These are phyloP conservation scores for Ganoderma lucidum DNA, from an alignment of 1,284 basidiomycete genomes.

Conservation along the genomic window DNA sequence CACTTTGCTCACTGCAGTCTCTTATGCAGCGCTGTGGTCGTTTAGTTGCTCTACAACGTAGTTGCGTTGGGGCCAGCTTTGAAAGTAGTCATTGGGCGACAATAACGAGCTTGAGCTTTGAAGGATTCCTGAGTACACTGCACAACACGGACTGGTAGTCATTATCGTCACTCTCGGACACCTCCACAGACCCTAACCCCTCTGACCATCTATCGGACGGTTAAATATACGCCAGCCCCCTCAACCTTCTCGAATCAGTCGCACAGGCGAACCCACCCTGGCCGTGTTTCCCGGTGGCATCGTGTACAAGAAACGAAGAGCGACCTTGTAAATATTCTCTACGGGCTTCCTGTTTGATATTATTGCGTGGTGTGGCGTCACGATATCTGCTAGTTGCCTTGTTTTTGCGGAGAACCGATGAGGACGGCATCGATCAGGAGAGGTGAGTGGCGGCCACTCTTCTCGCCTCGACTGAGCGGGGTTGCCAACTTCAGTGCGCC, in stretches of 20 bases:
- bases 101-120: background rate
- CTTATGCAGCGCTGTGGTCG: background rate
- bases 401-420: background rate
- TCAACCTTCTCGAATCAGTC: background rate
- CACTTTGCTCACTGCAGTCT: background rate
- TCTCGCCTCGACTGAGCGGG: constrained; percentile 2
- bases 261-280: background rate
- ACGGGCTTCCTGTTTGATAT: background rate
- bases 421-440: background rate
- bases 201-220: background rate
- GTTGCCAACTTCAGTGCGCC: background rate
- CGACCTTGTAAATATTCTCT: background rate
- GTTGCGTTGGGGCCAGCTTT: too few relatives aligned
- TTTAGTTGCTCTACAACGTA: background rate
- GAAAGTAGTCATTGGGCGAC: background rate
- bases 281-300: too few relatives aligned
- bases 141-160: background rate
- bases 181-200: background rate
- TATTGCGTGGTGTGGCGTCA: background rate
- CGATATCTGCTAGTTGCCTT: background rate
- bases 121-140: too few relatives aligned
- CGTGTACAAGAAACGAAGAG: too few relatives aligned
- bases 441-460: background rate
- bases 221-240: background rate
- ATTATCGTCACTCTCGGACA: background rate